Conservation (phyloP, 768 basidiomycete species). For the Neoboletus magnificus region DNA sequence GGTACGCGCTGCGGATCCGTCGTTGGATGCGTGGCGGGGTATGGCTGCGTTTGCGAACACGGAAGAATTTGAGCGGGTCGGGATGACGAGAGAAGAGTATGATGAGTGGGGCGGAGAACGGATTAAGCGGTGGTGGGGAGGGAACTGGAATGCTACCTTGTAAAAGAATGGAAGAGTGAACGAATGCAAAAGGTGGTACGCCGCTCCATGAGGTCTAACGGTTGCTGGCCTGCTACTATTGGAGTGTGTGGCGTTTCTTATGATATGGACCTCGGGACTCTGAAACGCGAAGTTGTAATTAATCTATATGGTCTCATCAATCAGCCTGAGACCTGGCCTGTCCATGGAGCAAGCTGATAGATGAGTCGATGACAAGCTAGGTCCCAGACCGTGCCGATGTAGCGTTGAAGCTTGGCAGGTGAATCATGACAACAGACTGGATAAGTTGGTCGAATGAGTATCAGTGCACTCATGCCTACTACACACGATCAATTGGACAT, state of each 20-base stretch:
- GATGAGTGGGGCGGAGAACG: conserved; percentile 88
- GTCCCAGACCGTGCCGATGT: too few species aligned
- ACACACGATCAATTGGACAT: not conserved
- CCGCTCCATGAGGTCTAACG: too few species aligned
- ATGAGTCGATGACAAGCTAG: too few species aligned
- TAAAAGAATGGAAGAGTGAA: not conserved
- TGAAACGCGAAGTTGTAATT: too few species aligned
- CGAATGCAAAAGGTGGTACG: too few species aligned
- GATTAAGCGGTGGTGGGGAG: conserved; percentile 87
- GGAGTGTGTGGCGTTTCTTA: too few species aligned
- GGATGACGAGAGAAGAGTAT: conserved; percentile 78
- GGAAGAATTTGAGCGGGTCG: conserved; percentile 49
- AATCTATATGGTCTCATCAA: too few species aligned
- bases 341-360: too few species aligned
- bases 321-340: too few species aligned
- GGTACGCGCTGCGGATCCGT: conserved; percentile 58
- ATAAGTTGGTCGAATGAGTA: not conserved
- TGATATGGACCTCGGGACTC: too few species aligned
- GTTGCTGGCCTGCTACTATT: too few species aligned
- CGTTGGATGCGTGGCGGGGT: conserved; percentile 84
- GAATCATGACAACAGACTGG: not conserved
- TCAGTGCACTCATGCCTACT: not conserved
- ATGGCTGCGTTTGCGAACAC: conserved; percentile 76
- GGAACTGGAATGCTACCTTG: conserved; percentile 67
- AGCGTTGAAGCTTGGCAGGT: not conserved